Conservation (phyloP, 192 early-diverging fungal genomes). For the Neocallimastix lanati region DNA sequence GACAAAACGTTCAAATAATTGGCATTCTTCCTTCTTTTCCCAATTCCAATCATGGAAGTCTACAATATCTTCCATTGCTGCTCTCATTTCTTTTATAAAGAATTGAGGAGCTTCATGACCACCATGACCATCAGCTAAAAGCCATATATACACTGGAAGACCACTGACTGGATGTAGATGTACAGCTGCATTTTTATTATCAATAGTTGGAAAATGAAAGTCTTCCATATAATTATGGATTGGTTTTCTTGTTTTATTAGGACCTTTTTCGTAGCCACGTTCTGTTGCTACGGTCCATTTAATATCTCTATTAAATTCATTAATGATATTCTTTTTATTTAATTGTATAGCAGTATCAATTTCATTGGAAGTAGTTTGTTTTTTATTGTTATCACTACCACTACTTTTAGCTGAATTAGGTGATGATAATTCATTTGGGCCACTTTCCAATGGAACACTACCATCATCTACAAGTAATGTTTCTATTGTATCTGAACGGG, state of each 20-base stretch:
- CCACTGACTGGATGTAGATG: not conserved
- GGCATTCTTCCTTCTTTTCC: slow-evolving; percentile 5
- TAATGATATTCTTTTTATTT: not conserved
- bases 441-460: not conserved
- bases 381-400: not conserved
- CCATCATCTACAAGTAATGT: not conserved
- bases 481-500: not conserved
- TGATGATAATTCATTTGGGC: not conserved
- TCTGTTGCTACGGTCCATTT: slow-evolving; percentile 15
- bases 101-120: slow-evolving; percentile 25
- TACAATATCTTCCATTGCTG: slow-evolving; percentile 9
- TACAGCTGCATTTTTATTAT: not conserved
- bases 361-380: not conserved
- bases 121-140: slow-evolving; percentile 43
- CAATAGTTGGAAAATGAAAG: slow-evolving; percentile 20
- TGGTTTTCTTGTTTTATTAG: slow-evolving; percentile 4
- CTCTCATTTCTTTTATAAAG: slow-evolving; percentile 17
- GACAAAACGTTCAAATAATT: slow-evolving; percentile 10
- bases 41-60: slow-evolving; percentile 20
- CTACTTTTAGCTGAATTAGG: too few relatives aligned
- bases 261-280: slow-evolving; percentile 12
- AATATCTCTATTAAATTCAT: not conserved
- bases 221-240: slow-evolving; percentile 33
- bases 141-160: slow-evolving; percentile 10
- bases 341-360: not conserved